Percentiles rank a stretch among this genome's conserved stretches.
Evolutionary conservation across 1,284 basidiomycete genomes (phyloP).

Genomic region (Phellinidium pouzarii): DNA sequence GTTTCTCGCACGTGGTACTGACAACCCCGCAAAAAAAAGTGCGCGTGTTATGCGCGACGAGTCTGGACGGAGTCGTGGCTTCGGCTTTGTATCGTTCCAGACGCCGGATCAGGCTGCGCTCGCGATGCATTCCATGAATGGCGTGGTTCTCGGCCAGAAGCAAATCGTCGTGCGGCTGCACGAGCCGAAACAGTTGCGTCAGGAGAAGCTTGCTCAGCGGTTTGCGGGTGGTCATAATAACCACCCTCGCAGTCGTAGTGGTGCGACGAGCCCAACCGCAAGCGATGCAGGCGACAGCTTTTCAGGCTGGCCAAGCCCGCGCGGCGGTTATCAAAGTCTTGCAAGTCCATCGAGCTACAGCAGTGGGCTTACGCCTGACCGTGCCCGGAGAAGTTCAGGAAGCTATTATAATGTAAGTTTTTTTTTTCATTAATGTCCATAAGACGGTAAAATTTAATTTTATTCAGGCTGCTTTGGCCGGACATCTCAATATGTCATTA

Average conservation of each 20-base stretch:
- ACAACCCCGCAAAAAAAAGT: slow-evolving; percentile 35
- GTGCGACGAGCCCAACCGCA: slow-evolving; percentile 72
- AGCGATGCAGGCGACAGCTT: slow-evolving; percentile 75
- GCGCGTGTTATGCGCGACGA: slow-evolving; percentile 93
- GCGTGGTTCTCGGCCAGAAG: slow-evolving; percentile 61
- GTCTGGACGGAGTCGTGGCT: slow-evolving; percentile 76
- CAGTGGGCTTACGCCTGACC: slow-evolving; percentile 58
- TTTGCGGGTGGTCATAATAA: slow-evolving; percentile 61
- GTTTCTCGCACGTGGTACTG: slow-evolving; percentile 13
- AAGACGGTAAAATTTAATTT: neutral
- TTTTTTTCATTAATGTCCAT: neutral
- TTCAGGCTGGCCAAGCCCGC: slow-evolving; percentile 66
- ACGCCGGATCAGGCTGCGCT: slow-evolving; percentile 72
- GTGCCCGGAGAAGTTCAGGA: slow-evolving; percentile 67
- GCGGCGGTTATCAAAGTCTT: slow-evolving; percentile 34
- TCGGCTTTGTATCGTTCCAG: slow-evolving; percentile 92
- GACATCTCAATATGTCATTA: slow-evolving; percentile 72
- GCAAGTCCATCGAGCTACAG: slow-evolving; percentile 21
- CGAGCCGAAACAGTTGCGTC: slow-evolving; percentile 82
- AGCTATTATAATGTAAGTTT: slow-evolving; percentile 70
- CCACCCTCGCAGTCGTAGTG: slow-evolving; percentile 69
- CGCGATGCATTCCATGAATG: slow-evolving; percentile 79
- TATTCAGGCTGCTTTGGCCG: slow-evolving; percentile 63
- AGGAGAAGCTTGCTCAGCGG: slow-evolving; percentile 79
- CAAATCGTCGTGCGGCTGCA: slow-evolving; percentile 81